Base-by-base conservation (phyloP, 345 rosid species). In the Syzygium grande region DNA sequence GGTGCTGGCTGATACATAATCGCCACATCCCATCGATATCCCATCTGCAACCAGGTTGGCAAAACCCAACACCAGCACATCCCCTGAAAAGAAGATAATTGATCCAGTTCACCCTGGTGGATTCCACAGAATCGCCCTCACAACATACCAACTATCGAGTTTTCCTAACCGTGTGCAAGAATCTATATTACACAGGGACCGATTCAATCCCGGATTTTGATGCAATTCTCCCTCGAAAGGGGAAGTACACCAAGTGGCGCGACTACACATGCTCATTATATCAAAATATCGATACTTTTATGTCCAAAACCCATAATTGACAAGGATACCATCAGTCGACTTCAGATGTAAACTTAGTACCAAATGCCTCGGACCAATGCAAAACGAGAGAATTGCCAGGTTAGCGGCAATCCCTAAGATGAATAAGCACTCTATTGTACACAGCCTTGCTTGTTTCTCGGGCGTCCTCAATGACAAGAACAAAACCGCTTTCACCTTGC, bases 41-140 rank as follows among this genome's bases (percentile, higher is more conserved):
- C 92, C 93, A 85, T 89, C 92, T 7, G 92, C 92, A 43, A 91
- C 90, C 51, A 91, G 88, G 87, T 91, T 93, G 14, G 94, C 91
- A 78, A 90, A 83, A n/a, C 92, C 92, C 21, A 91, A 56, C 25
- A 88, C 91, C 78, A 92, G 52, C 51, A 89, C 88, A 52, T 93
- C 90, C 63, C 87, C 94, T 92, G 58, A 68, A 30, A 15, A 29
- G 25, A 43, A 43, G 46, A 9, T 12, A 34, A 68, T 68, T 10
- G 80, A 34, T 68, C 46, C 46, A 68, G 46, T 68, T 68, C 80
- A 68, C 25, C 46, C 0, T 1, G 25, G 2, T 34, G 46, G 2
- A 68, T 9, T 68, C 38, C 38, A 68, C 19, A 68, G 25, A 34
- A 34, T 68, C 46, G 5, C 46, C 46, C 80, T 17, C 46, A 34